A percentile compares a stretch with the other conserved stretches of the same genome.
These are phyloP conservation scores for Candida jianshihensis DNA, from an alignment of 805 yeast species.

Conservation along the genomic window DNA sequence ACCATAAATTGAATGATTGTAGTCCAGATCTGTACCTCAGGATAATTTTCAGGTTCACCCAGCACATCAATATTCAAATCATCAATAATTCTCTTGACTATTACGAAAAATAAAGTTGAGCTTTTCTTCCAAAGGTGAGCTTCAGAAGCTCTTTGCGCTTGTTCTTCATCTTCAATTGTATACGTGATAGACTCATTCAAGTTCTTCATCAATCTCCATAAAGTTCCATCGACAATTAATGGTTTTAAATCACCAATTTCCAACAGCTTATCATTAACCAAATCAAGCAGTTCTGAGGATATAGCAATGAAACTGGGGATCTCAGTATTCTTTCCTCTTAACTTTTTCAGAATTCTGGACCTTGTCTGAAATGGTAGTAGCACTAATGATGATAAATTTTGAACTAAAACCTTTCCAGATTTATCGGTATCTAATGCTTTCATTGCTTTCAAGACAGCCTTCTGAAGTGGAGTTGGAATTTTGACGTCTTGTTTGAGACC, in stretches of 20 bases:
- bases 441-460: conserved; percentile 46
- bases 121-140: conserved; percentile 51
- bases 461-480: conserved; percentile 60
- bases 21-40: conserved; percentile 28
- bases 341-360: conserved; percentile 47
- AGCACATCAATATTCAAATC: conserved; percentile 12
- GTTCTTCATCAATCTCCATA: conserved; percentile 39
- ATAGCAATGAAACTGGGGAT: conserved; percentile 62
- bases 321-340: conserved; percentile 32
- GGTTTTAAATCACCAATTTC: conserved; percentile 24
- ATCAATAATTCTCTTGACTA: conserved; percentile 25
- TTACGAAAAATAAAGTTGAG: conserved; percentile 30
- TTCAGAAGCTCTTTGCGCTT: conserved; percentile 5
- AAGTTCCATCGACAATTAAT: conserved; percentile 37
- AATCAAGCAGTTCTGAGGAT: conserved; percentile 39
- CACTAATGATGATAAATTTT: conserved; percentile 46
- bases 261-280: conserved; percentile 33
- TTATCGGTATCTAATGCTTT: conserved; percentile 22
- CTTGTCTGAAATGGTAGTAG: conserved; percentile 58
- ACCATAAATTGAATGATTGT: conserved; percentile 34
- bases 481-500: conserved; percentile 45
- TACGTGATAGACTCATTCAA: conserved; percentile 45
- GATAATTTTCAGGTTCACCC: conserved; percentile 4
- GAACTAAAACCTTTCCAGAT: conserved; percentile 40
- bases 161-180: conserved; percentile 29